phyloP scores from a whole-genome alignment of 441 rosid species.

The Breynia disticha region DNA sequence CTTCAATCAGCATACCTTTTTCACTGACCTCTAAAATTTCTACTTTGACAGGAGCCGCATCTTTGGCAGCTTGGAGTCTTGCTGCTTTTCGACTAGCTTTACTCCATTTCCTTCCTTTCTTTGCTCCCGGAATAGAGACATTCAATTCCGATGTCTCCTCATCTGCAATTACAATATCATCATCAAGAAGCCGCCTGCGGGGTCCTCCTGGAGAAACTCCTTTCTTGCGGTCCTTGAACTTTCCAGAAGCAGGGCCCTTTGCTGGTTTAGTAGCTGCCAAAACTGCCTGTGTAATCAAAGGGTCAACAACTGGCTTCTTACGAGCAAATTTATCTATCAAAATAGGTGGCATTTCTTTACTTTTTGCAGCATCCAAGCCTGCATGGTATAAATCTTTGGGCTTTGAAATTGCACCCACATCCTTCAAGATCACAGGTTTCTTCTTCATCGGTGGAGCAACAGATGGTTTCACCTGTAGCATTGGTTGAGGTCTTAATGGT shows the following conservation, averaged over 20 bases:
- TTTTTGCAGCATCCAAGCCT: constrained; percentile 24
- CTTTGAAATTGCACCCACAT: constrained; percentile 60
- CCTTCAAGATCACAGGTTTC: constrained; percentile 66
- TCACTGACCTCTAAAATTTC: constrained; percentile 90
- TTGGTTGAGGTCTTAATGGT: constrained; percentile 65
- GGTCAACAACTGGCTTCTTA: constrained; percentile 60
- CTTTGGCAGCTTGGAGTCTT: constrained; percentile 80
- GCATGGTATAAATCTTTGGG: constrained; percentile 24
- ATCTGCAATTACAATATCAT: constrained; percentile 45
- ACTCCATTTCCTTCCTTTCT: constrained; percentile 95
- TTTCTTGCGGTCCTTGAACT: constrained; percentile 66
- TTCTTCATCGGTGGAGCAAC: constrained; percentile 49
- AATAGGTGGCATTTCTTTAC: constrained; percentile 55
- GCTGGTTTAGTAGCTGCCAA: constrained; percentile 78
- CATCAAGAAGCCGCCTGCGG: constrained; percentile 46
- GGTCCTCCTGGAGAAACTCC: constrained; percentile 45
- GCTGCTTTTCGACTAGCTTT: constrained; percentile 96
- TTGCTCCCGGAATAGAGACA: constrained; percentile 52
- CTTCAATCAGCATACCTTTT: constrained; percentile 81
- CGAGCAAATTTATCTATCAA: constrained; percentile 81
- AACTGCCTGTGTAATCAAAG: constrained; percentile 56
- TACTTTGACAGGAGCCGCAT: constrained; percentile 91
- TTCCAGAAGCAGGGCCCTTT: constrained; percentile 59
- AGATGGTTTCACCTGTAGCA: constrained; percentile 61
- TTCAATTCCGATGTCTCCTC: constrained; percentile 65